phyloP scores from a whole-genome alignment of 495 filamentous ascomycete species.

The Terfezia boudieri region DNA sequence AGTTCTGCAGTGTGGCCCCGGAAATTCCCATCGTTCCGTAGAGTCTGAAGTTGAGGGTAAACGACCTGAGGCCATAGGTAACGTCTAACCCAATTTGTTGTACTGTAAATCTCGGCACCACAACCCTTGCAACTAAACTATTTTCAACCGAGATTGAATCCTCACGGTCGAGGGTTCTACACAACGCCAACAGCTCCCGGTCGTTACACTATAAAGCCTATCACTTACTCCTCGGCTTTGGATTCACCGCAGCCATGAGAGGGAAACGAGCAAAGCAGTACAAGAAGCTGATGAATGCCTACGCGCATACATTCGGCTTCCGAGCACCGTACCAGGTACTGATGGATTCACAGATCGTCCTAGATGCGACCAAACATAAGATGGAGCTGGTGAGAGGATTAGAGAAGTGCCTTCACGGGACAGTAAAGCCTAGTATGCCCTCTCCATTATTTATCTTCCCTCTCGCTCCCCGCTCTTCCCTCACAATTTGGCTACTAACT shows the following conservation, averaged over 20 bases:
- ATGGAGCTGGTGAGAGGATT: slow-evolving; percentile 53
- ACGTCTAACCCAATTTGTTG: no score
- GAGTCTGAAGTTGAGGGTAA: no score
- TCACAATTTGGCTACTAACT: neutral
- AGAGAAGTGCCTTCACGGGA: slow-evolving; percentile 52
- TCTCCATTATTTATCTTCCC: neutral
- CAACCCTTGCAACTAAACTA: no score
- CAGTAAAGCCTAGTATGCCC: slow-evolving; percentile 57
- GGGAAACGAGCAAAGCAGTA: slow-evolving; percentile 91
- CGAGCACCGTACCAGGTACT: slow-evolving; percentile 88
- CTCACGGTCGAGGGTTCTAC: no score
- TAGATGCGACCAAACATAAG: slow-evolving; percentile 42
- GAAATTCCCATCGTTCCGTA: no score
- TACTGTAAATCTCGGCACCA: no score
- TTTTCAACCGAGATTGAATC: no score
- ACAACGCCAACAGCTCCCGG: no score
- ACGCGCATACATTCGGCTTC: slow-evolving; percentile 61
- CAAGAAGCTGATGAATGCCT: slow-evolving; percentile 86
- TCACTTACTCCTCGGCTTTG: no score
- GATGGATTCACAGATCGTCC: slow-evolving; percentile 41
- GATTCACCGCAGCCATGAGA: slow-evolving; percentile 31
- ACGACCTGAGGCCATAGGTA: no score
- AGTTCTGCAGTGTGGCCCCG: no score
- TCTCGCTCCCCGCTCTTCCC: neutral
- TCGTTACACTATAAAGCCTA: no score